phyloP scores from a whole-genome alignment of 2,329 filamentous ascomycete genomes.

The Gaeumannomyces sp. region DNA sequence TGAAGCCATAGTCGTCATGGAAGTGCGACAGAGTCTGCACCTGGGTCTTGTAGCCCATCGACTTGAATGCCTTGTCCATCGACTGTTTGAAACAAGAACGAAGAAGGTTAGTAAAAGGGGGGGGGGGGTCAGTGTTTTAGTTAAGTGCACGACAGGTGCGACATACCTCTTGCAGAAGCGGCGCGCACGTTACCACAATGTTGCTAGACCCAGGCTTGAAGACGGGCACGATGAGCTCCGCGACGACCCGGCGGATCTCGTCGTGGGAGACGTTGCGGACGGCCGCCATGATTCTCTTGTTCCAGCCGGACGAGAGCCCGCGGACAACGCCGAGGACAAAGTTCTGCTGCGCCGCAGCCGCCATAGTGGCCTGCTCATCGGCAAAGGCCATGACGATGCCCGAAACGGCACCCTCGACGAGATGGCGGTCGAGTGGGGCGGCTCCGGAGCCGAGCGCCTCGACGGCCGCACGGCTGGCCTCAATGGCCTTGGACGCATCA shows the following conservation, averaged over 20 bases:
- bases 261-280: conserved; percentile 71
- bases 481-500: conserved; percentile 80
- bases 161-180: conserved; percentile 76
- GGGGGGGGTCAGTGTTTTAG: neutral
- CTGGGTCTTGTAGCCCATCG: conserved; percentile 72
- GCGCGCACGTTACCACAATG: conserved; percentile 80
- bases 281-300: conserved; percentile 66
- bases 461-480: conserved; percentile 68
- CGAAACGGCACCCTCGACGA: conserved; percentile 85
- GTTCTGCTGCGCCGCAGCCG: conserved; percentile 72
- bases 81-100: conserved; percentile 40
- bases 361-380: conserved; percentile 82
- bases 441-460: conserved; percentile 66
- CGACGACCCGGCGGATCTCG: conserved; percentile 69
- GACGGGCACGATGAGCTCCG: conserved; percentile 67
- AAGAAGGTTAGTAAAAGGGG: conserved; percentile 14
- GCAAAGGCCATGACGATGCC: conserved; percentile 82
- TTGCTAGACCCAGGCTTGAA: conserved; percentile 79
- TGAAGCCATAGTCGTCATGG: conserved; percentile 83
- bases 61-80: conserved; percentile 67
- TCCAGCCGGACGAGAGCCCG: conserved; percentile 70
- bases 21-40: conserved; percentile 71
- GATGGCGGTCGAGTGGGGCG: conserved; percentile 67
- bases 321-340: conserved; percentile 78
- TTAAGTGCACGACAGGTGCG: neutral